Base-by-base conservation (phyloP, 371 early-diverging fungal genomes). In the Actinomucor elegans region DNA sequence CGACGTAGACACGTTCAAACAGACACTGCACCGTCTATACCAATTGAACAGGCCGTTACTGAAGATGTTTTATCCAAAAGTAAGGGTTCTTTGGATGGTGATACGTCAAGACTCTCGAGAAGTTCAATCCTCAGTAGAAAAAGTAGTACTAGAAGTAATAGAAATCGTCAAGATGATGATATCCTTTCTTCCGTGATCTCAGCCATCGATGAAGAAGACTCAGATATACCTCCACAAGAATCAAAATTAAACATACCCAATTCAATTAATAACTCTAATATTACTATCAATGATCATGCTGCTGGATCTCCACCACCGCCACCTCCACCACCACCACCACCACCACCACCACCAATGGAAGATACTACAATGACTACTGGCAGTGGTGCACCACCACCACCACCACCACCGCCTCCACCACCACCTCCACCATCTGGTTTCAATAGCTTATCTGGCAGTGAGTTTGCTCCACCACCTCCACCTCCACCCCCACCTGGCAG, bases 261-360 rank as follows among this genome's bases (percentile, higher is more conserved):
- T 28, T 34, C 45, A 29, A 8, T 18, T 3, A 44, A 12, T 10
- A 21, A 18, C 26, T 12, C 15, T 43, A n/a, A n/a, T 15, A 34
- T 7, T 34, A 34, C 6, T 32, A 5, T 7, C 41, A 23, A 18
- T 33, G 12, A 20, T n/a, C 31, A 10, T n/a, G n/a, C n/a, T n/a
- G n/a, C n/a, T n/a, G n/a, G n/a, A 26, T 27, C 59, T 5, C 48
- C 37, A 14, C 49, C 49, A 1, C 49, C 59, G 14, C 59, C 42
- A 17, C 35, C 33, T 7, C 31, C 21, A 36, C 73, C 72, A 42
- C 73, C 74, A n/a, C 72, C 82, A 5, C 67, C 76, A 11, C 62
- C 47, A 55, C 53, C 52, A 6, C 38, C 55, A 18, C 36, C 57
- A n/a, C n/a, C n/a, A n/a, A n/a, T n/a, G n/a, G n/a, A n/a, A n/a